Evolutionary conservation across 2,329 filamentous ascomycete species (phyloP).

Genomic region (Drechslerella coelobrocha): DNA sequence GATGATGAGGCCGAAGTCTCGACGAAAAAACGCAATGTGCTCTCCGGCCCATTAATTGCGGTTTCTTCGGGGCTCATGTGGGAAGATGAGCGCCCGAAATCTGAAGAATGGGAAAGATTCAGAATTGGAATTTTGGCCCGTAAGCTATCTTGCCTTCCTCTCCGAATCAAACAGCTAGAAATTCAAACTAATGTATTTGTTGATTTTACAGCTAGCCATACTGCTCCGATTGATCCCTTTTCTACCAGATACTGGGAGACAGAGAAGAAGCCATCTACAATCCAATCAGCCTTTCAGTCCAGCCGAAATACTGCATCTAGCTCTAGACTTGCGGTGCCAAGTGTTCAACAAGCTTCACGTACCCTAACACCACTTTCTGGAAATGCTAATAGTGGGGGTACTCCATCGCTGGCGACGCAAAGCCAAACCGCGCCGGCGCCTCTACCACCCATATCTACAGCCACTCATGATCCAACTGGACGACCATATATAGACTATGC

Average conservation of each 20-base stretch:
- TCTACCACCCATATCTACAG: background rate
- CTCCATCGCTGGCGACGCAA: too few species aligned
- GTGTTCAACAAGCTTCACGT: background rate
- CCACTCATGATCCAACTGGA: background rate
- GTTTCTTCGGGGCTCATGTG: constrained; percentile 74
- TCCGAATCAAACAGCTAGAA: background rate
- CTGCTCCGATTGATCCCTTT: constrained; percentile 77
- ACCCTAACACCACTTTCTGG: background rate
- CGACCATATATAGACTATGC: background rate
- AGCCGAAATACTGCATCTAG: background rate
- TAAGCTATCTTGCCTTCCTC: constrained; percentile 59
- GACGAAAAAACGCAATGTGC: constrained; percentile 68
- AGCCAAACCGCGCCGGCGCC: too few species aligned
- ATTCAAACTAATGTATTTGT: background rate
- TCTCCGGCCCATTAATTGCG: constrained; percentile 76
- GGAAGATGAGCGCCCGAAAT: constrained; percentile 67
- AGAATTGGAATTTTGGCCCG: constrained; percentile 77
- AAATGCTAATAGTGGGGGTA: background rate
- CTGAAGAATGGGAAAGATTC: constrained; percentile 66
- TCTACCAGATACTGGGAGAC: constrained; percentile 77
- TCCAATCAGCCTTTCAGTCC: background rate
- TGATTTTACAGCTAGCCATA: constrained; percentile 39
- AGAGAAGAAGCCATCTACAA: background rate
- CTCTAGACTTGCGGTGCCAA: background rate
- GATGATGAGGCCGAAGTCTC: constrained; percentile 80